Percentiles rank a stretch among this genome's conserved stretches.
Conservation (phyloP, 2,329 filamentous ascomycete genomes). For the Camptophora hylomeconis region DNA sequence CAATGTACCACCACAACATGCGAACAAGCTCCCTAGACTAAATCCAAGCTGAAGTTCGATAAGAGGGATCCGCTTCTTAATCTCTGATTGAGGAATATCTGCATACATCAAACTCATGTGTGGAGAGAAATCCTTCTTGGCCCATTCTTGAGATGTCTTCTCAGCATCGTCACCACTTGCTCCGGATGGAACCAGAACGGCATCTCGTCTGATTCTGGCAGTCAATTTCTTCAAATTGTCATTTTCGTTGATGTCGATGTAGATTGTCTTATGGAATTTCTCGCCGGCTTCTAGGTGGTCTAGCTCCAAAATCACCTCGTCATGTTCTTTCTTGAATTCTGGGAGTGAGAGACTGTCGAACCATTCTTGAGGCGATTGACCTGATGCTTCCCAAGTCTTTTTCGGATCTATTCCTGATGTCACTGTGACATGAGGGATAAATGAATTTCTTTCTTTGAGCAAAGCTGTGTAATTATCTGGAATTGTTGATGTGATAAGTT, state of each 20-base stretch:
- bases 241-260: constrained; percentile 7
- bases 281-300: constrained; percentile 10
- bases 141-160: constrained; percentile 8
- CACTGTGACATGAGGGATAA: constrained; percentile 10
- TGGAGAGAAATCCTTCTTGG: constrained; percentile 9
- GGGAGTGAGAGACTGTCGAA: constrained; percentile 9
- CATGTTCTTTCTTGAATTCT: constrained; percentile 7
- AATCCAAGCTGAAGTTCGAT: constrained; percentile 12
- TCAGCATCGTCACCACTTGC: neutral
- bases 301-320: constrained; percentile 9
- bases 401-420: constrained; percentile 10
- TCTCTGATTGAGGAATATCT: constrained; percentile 8
- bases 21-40: constrained; percentile 11
- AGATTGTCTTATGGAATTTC: constrained; percentile 11
- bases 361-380: constrained; percentile 11
- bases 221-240: constrained; percentile 10
- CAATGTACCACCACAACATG: constrained; percentile 11
- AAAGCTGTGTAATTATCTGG: constrained; percentile 7
- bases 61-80: constrained; percentile 9
- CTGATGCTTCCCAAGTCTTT: constrained; percentile 5
- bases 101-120: constrained; percentile 13
- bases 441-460: constrained; percentile 5
- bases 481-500: constrained; percentile 8
- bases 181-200: constrained; percentile 3
- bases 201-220: constrained; percentile 6